phyloP scores from a whole-genome alignment of 2,329 filamentous ascomycete species.

The Penicillium digitatum region DNA sequence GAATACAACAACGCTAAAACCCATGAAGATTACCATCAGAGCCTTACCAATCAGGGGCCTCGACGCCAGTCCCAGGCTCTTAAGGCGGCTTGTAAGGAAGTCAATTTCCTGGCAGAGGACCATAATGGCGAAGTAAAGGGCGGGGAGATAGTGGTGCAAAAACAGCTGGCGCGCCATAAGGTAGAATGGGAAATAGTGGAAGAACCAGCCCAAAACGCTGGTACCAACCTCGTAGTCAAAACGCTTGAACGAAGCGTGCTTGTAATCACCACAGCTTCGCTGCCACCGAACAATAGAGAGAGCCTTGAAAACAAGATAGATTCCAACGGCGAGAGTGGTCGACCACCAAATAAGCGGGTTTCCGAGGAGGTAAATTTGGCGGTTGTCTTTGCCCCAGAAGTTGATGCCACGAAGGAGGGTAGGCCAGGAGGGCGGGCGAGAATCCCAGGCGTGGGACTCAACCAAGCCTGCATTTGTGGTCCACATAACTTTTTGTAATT shows the following conservation, averaged over 20 bases:
- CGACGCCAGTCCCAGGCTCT: slow-evolving; percentile 62
- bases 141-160: slow-evolving; percentile 97
- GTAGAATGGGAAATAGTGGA: slow-evolving; percentile 99
- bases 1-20: slow-evolving; percentile 71
- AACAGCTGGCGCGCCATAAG: slow-evolving; percentile 98
- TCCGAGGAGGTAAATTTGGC: slow-evolving; percentile 93
- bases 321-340: slow-evolving; percentile 69
- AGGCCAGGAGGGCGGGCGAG: slow-evolving; percentile 88
- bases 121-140: slow-evolving; percentile 90
- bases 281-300: slow-evolving; percentile 90
- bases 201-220: slow-evolving; percentile 86
- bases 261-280: slow-evolving; percentile 83
- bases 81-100: slow-evolving; percentile 71
- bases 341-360: slow-evolving; percentile 96
- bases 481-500: slow-evolving; percentile 98
- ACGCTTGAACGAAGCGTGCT: slow-evolving; percentile 77
- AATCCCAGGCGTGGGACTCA: slow-evolving; percentile 97
- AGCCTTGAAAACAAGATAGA: slow-evolving; percentile 82
- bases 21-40: slow-evolving; percentile 70
- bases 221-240: slow-evolving; percentile 97
- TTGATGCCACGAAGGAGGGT: slow-evolving; percentile 92
- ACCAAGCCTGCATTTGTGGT: slow-evolving; percentile 93
- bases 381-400: slow-evolving; percentile 94
- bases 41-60: slow-evolving; percentile 69
- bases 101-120: slow-evolving; percentile 86